Evolutionary conservation across 2,329 filamentous ascomycete species (phyloP), one percentile per base, ranked within the genome.

Genomic region (Fusarium nematophilum): DNA sequence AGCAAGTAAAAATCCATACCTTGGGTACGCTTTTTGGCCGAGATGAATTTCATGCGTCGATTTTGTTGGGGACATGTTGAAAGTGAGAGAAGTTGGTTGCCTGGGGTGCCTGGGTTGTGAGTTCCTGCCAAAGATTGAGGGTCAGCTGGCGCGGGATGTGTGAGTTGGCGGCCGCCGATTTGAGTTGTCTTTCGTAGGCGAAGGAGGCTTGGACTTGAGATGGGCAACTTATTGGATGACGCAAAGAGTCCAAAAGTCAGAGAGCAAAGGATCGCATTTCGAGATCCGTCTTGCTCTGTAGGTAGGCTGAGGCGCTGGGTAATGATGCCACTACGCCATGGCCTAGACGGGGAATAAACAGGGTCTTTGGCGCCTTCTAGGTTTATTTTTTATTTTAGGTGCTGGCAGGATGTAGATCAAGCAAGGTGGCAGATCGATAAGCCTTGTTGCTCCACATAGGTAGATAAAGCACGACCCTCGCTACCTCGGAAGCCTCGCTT

Each of bases 91-190:
- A 37, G 27, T n/a, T n/a, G 51, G 34, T 30, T 27, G 18, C 25
- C 42, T n/a, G 18, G 21, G 25, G 18, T 25, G 37, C 8, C 43
- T 39, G 34, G 43, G 10, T 47, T 29, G 40, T 62, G 59, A 59
- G 49, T 21, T 38, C 47, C 29, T n/a, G n/a, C n/a, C n/a, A n/a
- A n/a, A n/a, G n/a, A n/a, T n/a, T n/a, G n/a, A 38, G 21, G 51
- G 59, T 60, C 59, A 62, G 54, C 59, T 63, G 59, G 49, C n/a
- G n/a, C n/a, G n/a, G n/a, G n/a, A n/a, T 60, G 14, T 15, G 42
- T 18, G 17, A 14, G 17, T 25, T 13, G n/a, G 21, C 21, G 25
- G 9, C 30, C 14, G 33, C 4, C 9, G 21, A 29, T 47, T 38
- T 15, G 17, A 23, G 18, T n/a, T 43, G 6, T 30, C 15, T 23